phyloP scores from a whole-genome alignment of 2,329 filamentous ascomycete species.

The Escovopsis weberi region DNA sequence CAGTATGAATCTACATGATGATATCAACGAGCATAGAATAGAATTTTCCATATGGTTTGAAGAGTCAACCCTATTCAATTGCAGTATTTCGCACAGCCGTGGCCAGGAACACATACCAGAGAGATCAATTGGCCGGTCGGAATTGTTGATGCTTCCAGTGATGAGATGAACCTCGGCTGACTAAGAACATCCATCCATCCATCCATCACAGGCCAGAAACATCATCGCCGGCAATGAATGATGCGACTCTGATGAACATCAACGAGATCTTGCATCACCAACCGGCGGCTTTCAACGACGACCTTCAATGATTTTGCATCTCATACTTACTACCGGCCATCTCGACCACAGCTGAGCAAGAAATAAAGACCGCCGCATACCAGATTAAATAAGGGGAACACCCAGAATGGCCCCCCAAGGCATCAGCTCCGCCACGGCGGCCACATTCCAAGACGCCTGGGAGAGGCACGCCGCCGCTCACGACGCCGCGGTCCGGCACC shows the following conservation, averaged over 20 bases:
- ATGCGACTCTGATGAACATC: background rate
- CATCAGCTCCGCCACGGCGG: slow-evolving; percentile 1
- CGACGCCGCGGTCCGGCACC: slow-evolving; percentile 49
- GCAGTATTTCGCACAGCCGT: too few relatives aligned
- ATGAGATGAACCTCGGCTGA: slow-evolving; percentile 4
- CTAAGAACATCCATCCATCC: slow-evolving; percentile 1
- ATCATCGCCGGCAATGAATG: background rate
- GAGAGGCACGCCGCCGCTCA: slow-evolving; percentile 19
- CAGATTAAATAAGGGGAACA: background rate
- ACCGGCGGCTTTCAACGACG: background rate
- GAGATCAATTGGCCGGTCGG: background rate
- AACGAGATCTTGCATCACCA: background rate
- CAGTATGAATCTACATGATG: background rate
- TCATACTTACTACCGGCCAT: background rate
- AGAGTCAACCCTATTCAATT: too few relatives aligned
- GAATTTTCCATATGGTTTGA: background rate
- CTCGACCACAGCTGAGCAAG: background rate
- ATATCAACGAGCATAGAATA: background rate
- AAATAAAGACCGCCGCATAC: background rate
- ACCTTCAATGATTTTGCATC: background rate
- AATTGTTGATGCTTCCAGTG: background rate
- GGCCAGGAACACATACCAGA: background rate
- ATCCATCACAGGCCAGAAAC: background rate
- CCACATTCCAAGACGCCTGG: slow-evolving; percentile 12
- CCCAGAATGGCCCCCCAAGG: background rate